Percentiles rank a stretch among this genome's conserved stretches.
Conservation (phyloP, 1,284 basidiomycete species). For the Trametes polyzona region DNA sequence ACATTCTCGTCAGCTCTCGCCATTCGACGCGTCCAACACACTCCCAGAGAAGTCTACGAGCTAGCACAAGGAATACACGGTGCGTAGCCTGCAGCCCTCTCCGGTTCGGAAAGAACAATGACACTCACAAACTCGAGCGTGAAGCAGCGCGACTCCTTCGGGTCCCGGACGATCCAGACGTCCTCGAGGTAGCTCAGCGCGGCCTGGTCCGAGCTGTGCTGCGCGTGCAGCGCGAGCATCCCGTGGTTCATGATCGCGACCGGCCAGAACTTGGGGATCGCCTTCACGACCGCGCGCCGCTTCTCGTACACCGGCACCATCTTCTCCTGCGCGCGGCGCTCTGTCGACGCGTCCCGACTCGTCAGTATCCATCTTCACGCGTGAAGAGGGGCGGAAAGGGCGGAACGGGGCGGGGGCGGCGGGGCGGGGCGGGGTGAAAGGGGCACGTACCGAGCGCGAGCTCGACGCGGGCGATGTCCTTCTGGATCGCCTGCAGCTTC, state of each 20-base stretch:
- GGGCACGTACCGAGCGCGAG: constrained; percentile 66
- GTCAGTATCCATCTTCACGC: constrained; percentile 11
- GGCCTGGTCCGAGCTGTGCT: constrained; percentile 71
- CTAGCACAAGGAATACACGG: not conserved
- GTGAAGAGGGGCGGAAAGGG: not conserved
- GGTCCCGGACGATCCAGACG: constrained; percentile 74
- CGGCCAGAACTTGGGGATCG: constrained; percentile 78
- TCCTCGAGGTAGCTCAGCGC: constrained; percentile 80
- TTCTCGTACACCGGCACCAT: constrained; percentile 66
- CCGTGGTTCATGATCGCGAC: constrained; percentile 74
- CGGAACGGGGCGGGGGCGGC: not conserved
- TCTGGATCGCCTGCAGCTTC: constrained; percentile 64
- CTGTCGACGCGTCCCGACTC: constrained; percentile 43
- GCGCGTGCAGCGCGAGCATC: constrained; percentile 61
- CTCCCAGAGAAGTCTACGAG: no score
- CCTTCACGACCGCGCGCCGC: constrained; percentile 65
- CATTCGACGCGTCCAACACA: not conserved
- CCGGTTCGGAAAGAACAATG: not conserved
- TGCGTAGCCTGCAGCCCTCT: not conserved
- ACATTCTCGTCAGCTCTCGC: not conserved
- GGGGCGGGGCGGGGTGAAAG: not conserved
- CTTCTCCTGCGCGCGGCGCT: constrained; percentile 61
- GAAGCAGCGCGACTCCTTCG: constrained; percentile 70
- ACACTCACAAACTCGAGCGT: constrained; percentile 82
- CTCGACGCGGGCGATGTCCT: constrained; percentile 69